A percentile compares a stretch with the other conserved stretches of the same genome.
Conservation (phyloP, 2,329 filamentous ascomycete species). For the Alternaria triticimaculans region DNA sequence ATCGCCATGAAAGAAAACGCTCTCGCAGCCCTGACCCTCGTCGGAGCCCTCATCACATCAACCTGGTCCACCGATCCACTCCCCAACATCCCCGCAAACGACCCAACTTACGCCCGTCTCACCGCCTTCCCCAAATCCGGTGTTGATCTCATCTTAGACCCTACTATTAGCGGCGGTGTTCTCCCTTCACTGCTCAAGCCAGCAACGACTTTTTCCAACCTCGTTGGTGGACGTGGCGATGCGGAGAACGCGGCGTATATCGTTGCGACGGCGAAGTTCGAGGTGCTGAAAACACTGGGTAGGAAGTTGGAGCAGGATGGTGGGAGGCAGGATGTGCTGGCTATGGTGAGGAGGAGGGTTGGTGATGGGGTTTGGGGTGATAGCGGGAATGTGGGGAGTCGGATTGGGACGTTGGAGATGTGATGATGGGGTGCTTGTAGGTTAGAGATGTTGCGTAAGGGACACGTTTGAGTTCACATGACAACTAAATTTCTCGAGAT, state of each 20-base stretch:
- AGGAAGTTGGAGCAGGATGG: conserved; percentile 50
- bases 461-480: no score
- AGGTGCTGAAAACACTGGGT: conserved; percentile 60
- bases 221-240: conserved; percentile 65
- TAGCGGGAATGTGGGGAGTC: conserved; percentile 51
- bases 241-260: conserved; percentile 64
- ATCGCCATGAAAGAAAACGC: conserved; percentile 64
- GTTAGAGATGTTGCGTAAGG: no score
- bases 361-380: conserved; percentile 53
- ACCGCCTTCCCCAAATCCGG: conserved; percentile 50
- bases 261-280: conserved; percentile 64
- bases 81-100: conserved; percentile 55
- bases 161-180: conserved; percentile 57
- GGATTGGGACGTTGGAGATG: conserved; percentile 55
- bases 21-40: conserved; percentile 60
- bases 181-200: conserved; percentile 65
- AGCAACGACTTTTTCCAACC: conserved; percentile 62
- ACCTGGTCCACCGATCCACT: conserved; percentile 57
- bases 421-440: background rate
- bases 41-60: conserved; percentile 61
- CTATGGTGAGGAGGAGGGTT: conserved; percentile 51
- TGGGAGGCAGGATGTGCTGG: conserved; percentile 49
- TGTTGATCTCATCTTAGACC: conserved; percentile 59
- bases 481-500: no score
- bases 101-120: conserved; percentile 54